phyloP scores from a whole-genome alignment of 1,284 basidiomycete genomes.

The Kwoniella shivajii region DNA sequence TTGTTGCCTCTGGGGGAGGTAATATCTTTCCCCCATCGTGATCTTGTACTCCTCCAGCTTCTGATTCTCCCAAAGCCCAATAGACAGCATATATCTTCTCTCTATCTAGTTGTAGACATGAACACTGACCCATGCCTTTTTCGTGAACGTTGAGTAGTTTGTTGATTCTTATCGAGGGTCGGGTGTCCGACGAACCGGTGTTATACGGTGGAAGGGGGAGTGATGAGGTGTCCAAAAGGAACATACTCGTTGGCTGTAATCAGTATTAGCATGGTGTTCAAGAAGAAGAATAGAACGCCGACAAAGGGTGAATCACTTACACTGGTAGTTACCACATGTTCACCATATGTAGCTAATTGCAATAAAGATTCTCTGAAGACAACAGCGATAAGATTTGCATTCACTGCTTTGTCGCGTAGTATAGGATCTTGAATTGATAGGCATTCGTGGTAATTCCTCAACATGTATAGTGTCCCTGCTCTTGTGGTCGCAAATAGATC shows the following conservation, averaged over 20 bases:
- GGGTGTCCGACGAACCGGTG: conserved; percentile 39
- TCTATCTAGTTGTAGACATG: conserved; percentile 40
- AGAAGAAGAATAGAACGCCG: no score
- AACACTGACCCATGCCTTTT: conserved; percentile 26
- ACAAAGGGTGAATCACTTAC: no score
- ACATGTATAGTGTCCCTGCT: conserved; percentile 28
- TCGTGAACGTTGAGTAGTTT: conserved; percentile 24
- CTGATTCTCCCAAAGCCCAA: conserved; percentile 28
- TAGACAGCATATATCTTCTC: conserved; percentile 35
- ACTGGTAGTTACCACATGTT: conserved; percentile 32
- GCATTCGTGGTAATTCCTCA: conserved; percentile 34
- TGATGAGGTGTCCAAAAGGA: conserved; percentile 26
- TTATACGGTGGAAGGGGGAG: conserved; percentile 52
- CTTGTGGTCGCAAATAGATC: conserved; percentile 37
- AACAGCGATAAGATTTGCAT: conserved; percentile 24
- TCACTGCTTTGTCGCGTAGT: conserved; percentile 17
- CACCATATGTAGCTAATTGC: conserved; percentile 33
- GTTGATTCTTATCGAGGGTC: conserved; percentile 17
- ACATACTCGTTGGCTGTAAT: conserved; percentile 17
- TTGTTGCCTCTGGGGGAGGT: conserved; percentile 4
- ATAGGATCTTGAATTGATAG: conserved; percentile 15
- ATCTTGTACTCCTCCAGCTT: conserved; percentile 10
- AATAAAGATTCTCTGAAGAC: conserved; percentile 18
- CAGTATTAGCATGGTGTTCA: not conserved
- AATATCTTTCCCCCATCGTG: conserved; percentile 1